Conservation (phyloP, 441 rosid species). For the Bocquillonia castaneifolia region DNA sequence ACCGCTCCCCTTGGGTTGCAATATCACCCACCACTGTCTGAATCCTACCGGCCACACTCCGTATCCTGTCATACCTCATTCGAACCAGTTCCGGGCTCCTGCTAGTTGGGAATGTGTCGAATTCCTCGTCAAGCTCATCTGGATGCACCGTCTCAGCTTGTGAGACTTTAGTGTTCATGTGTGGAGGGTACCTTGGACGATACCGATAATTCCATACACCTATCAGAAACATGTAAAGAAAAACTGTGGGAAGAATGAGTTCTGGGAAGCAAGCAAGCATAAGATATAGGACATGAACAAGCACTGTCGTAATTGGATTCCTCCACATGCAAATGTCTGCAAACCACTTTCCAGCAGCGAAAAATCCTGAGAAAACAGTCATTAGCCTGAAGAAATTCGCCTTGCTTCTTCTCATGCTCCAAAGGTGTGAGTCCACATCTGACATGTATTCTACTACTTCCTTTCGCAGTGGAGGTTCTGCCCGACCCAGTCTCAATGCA, state of each 20-base stretch:
- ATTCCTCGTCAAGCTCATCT: slow-evolving; percentile 92
- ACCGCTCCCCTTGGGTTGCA: slow-evolving; percentile 86
- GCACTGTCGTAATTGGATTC: slow-evolving; percentile 76
- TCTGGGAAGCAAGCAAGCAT: slow-evolving; percentile 93
- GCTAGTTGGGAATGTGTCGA: slow-evolving; percentile 81
- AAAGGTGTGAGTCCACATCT: slow-evolving; percentile 77
- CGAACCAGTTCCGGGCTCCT: slow-evolving; percentile 63
- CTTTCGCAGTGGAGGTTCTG: slow-evolving; percentile 84
- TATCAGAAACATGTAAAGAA: slow-evolving; percentile 87
- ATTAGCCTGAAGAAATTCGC: slow-evolving; percentile 81
- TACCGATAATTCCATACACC: slow-evolving; percentile 89
- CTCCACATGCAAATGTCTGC: slow-evolving; percentile 74
- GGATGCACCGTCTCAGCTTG: slow-evolving; percentile 84
- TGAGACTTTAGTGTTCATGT: slow-evolving; percentile 87
- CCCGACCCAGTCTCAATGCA: slow-evolving; percentile 74
- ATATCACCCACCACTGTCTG: slow-evolving; percentile 88
- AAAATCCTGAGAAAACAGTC: slow-evolving; percentile 73
- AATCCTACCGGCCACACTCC: slow-evolving; percentile 87
- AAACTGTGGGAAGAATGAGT: slow-evolving; percentile 72
- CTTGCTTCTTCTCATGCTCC: slow-evolving; percentile 94
- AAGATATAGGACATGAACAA: slow-evolving; percentile 75
- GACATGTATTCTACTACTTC: slow-evolving; percentile 95
- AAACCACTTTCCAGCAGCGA: slow-evolving; percentile 77
- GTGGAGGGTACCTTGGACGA: slow-evolving; percentile 86
- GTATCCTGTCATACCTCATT: slow-evolving; percentile 82